phyloP scores from a whole-genome alignment of 2,329 filamentous ascomycete species.

The Colletotrichum tropicicola region DNA sequence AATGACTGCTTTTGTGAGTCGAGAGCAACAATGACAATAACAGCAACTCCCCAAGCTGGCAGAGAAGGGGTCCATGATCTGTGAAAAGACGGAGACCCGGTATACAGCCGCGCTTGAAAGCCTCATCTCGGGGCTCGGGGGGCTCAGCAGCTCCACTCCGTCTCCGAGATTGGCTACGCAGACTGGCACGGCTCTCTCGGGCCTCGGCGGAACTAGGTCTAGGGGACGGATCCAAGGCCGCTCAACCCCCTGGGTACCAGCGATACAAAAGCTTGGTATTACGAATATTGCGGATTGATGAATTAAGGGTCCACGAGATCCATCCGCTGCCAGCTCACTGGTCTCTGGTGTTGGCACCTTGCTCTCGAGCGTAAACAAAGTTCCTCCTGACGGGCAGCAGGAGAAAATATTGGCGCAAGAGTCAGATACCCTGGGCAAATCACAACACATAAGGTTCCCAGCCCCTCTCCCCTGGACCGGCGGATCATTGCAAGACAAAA shows the following conservation, averaged over 20 bases:
- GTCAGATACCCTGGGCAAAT: neutral
- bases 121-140: constrained; percentile 2
- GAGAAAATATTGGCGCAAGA: neutral
- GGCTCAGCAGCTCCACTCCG: no score
- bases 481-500: neutral
- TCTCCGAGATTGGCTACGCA: neutral
- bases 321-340: neutral
- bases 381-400: neutral
- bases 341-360: neutral
- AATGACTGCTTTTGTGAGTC: neutral
- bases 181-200: neutral
- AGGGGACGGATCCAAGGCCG: no score
- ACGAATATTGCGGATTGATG: neutral
- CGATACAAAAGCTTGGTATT: constrained; percentile 3
- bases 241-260: no score
- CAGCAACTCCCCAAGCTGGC: no score
- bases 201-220: neutral
- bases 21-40: neutral
- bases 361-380: neutral
- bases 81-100: no score
- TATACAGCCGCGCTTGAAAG: no score
- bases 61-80: no score
- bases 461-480: neutral
- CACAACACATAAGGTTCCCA: constrained; percentile 8
- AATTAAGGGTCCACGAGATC: constrained; percentile 6